A percentile compares a stretch with the other conserved stretches of the same genome.
phyloP scores from a whole-genome alignment of 1,139 yeast species.

The Lizanozyma gosingica region DNA sequence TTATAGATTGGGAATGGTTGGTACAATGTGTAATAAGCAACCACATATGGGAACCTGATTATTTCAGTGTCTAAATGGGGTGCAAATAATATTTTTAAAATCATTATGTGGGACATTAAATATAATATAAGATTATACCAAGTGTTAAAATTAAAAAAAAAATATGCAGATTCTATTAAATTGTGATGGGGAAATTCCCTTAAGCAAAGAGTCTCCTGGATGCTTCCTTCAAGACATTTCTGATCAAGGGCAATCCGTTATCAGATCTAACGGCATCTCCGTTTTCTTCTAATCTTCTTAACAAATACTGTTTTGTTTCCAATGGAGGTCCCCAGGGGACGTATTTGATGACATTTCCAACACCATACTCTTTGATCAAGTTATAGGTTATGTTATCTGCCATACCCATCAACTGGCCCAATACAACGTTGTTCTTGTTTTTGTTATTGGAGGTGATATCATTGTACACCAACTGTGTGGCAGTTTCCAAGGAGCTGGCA shows the following conservation, averaged over 20 bases:
- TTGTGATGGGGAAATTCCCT: no score
- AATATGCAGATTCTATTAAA: no score
- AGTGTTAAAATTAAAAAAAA: no score
- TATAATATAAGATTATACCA: no score
- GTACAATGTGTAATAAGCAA: slow-evolving; percentile 59
- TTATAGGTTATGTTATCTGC: slow-evolving; percentile 83
- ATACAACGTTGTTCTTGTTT: slow-evolving; percentile 58
- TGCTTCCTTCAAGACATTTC: slow-evolving; percentile 42
- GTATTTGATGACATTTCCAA: slow-evolving; percentile 77
- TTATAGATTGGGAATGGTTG: slow-evolving; percentile 65
- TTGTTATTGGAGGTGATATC: slow-evolving; percentile 15
- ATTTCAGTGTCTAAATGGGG: not conserved
- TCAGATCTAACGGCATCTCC: slow-evolving; percentile 91
- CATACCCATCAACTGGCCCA: slow-evolving; percentile 94
- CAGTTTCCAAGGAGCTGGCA: slow-evolving; percentile 64
- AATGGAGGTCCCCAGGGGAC: slow-evolving; percentile 98
- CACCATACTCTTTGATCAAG: slow-evolving; percentile 54
- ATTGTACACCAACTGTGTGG: slow-evolving; percentile 45
- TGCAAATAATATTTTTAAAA: no score
- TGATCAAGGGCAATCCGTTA: slow-evolving; percentile 73
- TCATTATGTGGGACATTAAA: no score
- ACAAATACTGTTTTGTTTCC: slow-evolving; percentile 85
- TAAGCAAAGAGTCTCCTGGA: slow-evolving; percentile 27
- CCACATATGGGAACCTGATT: not conserved
- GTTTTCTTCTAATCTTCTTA: slow-evolving; percentile 90